These are phyloP conservation scores for Pachyrhizus erosus DNA, from an alignment of 306 rosid genomes.

Conservation along the genomic window DNA sequence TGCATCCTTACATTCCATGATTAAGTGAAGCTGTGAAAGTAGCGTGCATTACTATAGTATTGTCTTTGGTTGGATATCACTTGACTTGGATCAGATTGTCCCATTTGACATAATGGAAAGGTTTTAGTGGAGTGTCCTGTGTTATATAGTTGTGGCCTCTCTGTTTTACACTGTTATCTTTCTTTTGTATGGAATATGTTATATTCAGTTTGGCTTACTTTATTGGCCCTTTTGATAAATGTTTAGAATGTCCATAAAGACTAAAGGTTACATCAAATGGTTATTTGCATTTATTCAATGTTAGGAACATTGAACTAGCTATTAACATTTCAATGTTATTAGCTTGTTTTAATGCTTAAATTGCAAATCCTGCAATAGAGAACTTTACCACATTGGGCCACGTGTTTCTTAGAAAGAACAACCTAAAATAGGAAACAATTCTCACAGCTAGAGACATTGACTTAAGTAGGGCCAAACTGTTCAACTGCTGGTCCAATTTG, in stretches of 20 bases:
- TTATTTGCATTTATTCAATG: not conserved
- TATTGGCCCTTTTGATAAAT: not conserved
- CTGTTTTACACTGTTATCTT: not conserved
- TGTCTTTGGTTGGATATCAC: constrained; percentile 1
- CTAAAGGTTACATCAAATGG: not conserved
- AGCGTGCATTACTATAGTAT: constrained; percentile 4
- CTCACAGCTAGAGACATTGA: constrained; percentile 20
- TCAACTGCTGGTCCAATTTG: constrained; percentile 18
- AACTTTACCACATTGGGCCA: not conserved
- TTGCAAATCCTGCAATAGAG: not conserved
- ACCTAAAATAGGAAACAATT: constrained; percentile 1
- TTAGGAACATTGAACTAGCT: not conserved
- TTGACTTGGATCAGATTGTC: not conserved
- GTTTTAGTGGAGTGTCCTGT: constrained; percentile 11
- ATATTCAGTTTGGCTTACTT: not conserved
- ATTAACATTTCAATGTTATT: not conserved
- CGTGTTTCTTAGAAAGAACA: not conserved
- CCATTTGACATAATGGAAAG: not conserved
- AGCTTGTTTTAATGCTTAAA: constrained; percentile 6
- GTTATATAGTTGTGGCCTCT: constrained; percentile 15
- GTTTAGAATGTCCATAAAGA: not conserved
- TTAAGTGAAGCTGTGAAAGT: constrained; percentile 26
- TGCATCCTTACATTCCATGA: constrained; percentile 31
- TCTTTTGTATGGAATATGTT: not conserved
- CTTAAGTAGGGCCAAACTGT: constrained; percentile 10